Conservation (phyloP, 1,284 basidiomycete species). For the Chalciporus sp. region DNA sequence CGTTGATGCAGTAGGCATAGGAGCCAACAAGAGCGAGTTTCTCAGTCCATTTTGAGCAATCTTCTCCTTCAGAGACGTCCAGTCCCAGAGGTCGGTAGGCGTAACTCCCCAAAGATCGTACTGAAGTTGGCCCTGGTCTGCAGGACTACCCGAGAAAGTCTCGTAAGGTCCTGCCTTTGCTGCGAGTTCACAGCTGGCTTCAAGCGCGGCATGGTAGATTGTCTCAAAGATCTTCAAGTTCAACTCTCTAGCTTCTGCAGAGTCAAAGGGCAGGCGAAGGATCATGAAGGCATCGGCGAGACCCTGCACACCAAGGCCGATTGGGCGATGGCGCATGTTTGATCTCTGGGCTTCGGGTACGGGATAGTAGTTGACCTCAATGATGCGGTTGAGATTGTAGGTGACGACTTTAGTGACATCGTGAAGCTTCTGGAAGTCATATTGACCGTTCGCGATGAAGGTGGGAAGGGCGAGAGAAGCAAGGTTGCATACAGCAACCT, state of each 20-base stretch:
- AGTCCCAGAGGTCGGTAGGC: constrained; percentile 95
- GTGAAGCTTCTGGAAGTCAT: constrained; percentile 96
- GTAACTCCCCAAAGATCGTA: constrained; percentile 96
- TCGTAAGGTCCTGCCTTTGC: constrained; percentile 84
- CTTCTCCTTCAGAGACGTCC: constrained; percentile 86
- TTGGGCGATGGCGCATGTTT: constrained; percentile 97
- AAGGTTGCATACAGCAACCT: constrained; percentile 98
- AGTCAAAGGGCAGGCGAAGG: constrained; percentile 95
- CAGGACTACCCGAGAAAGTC: constrained; percentile 91
- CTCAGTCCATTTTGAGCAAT: constrained; percentile 87
- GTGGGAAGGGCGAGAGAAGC: constrained; percentile 95
- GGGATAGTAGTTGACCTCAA: constrained; percentile 95
- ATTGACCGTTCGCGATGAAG: constrained; percentile 74
- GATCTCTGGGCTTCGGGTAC: constrained; percentile 89
- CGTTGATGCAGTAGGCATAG: constrained; percentile 99
- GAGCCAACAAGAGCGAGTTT: constrained; percentile 94
- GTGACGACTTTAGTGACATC: constrained; percentile 92
- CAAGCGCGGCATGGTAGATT: constrained; percentile 95
- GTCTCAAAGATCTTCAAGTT: constrained; percentile 99
- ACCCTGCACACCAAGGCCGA: constrained; percentile 98
- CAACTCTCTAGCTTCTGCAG: constrained; percentile 82
- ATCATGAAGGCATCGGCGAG: constrained; percentile 99
- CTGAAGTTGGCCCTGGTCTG: constrained; percentile 87
- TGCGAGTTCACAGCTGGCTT: constrained; percentile 92
- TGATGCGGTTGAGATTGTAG: constrained; percentile 93